These are phyloP conservation scores for Suillus variegatus DNA, from an alignment of 768 basidiomycete species.

Conservation along the genomic window DNA sequence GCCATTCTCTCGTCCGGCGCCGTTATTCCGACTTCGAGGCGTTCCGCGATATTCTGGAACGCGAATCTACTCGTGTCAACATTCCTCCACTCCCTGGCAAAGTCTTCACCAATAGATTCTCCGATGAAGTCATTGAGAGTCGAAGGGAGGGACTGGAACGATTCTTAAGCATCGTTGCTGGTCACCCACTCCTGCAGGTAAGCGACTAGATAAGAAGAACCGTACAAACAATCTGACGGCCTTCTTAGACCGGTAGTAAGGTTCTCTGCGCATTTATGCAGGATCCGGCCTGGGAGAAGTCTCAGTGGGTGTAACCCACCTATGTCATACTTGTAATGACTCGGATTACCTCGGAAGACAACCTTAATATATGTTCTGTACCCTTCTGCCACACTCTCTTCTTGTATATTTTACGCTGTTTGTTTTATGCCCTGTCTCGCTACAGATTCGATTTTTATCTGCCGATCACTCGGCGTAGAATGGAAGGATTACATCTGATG, in stretches of 20 bases:
- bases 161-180: constrained; percentile 94
- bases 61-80: constrained; percentile 95
- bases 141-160: constrained; percentile 92
- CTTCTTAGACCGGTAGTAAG: constrained; percentile 84
- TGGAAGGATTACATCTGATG: constrained; percentile 1
- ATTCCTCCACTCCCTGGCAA: constrained; percentile 97
- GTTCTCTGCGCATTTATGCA: constrained; percentile 95
- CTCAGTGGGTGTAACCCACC: constrained; percentile 65
- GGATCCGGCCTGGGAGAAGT: constrained; percentile 89
- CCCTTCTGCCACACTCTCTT: not conserved
- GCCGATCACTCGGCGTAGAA: not conserved
- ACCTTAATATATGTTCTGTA: not conserved
- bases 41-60: constrained; percentile 96
- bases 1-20: constrained; percentile 85
- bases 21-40: constrained; percentile 95
- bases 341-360: not conserved
- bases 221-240: constrained; percentile 11
- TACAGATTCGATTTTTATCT: not conserved
- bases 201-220: constrained; percentile 21
- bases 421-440: not conserved
- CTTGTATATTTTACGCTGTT: constrained; percentile 1
- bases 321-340: not conserved
- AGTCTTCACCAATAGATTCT: constrained; percentile 97
- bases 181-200: constrained; percentile 95
- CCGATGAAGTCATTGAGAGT: constrained; percentile 94